phyloP scores from a whole-genome alignment of 2,329 filamentous ascomycete genomes.

The Escovopsis sp. region DNA sequence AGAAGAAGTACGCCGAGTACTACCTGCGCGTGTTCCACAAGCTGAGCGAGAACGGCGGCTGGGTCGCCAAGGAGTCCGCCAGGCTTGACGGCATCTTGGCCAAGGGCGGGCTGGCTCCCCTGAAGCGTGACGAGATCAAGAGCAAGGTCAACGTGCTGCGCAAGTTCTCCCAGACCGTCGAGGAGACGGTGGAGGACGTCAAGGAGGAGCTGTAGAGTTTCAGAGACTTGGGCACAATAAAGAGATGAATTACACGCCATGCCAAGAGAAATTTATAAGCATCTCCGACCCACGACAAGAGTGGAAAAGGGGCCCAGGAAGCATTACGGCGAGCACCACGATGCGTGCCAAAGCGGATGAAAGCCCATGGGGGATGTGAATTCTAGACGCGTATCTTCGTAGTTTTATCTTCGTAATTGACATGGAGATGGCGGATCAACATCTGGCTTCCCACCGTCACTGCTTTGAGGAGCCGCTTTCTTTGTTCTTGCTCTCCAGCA shows the following conservation, averaged over 20 bases:
- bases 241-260: not conserved
- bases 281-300: not conserved
- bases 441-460: constrained; percentile 1
- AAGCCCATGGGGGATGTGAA: too few relatives aligned
- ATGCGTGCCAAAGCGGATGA: not conserved
- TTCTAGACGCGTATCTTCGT: too few relatives aligned
- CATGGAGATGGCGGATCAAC: too few relatives aligned
- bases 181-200: constrained; percentile 29
- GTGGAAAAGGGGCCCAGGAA: constrained; percentile 1
- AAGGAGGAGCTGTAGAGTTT: constrained; percentile 38
- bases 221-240: not conserved
- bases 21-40: constrained; percentile 87
- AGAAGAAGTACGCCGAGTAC: constrained; percentile 78
- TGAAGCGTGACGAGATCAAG: constrained; percentile 80
- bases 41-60: constrained; percentile 60
- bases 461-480: constrained; percentile 24
- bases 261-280: too few relatives aligned
- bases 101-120: constrained; percentile 72
- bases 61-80: constrained; percentile 71
- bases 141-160: constrained; percentile 78
- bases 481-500: constrained; percentile 42
- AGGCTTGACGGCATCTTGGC: constrained; percentile 65
- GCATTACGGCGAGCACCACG: constrained; percentile 1
- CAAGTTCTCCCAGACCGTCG: constrained; percentile 52
- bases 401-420: too few relatives aligned